Conservation (phyloP, 1,284 basidiomycete species). For the Earliella scabrosa region DNA sequence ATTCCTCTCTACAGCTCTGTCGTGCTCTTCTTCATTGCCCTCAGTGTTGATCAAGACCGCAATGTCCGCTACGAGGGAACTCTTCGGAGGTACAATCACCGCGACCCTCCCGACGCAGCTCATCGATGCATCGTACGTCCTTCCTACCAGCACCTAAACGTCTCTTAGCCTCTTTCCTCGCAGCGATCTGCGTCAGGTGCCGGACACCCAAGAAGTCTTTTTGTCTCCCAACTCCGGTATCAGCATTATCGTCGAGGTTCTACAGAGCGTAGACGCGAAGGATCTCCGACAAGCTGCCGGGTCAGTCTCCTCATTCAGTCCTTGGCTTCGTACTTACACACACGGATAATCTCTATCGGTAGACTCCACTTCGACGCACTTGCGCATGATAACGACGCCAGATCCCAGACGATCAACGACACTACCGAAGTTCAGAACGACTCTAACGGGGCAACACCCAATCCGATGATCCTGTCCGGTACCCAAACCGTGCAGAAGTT, state of each 20-base stretch:
- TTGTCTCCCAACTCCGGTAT: slow-evolving; percentile 71
- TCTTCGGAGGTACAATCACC: slow-evolving; percentile 86
- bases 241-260: slow-evolving; percentile 87
- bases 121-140: slow-evolving; percentile 86
- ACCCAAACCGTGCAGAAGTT: slow-evolving; percentile 80
- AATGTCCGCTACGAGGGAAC: slow-evolving; percentile 37
- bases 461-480: slow-evolving; percentile 68
- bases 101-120: slow-evolving; percentile 61
- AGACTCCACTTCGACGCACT: slow-evolving; percentile 93
- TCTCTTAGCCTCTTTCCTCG: neutral
- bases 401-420: slow-evolving; percentile 48
- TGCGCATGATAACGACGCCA: slow-evolving; percentile 90
- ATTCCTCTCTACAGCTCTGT: neutral
- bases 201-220: slow-evolving; percentile 97
- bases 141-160: slow-evolving; percentile 5
- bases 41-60: neutral
- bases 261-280: slow-evolving; percentile 71
- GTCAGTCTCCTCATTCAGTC: slow-evolving; percentile 42
- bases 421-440: slow-evolving; percentile 48
- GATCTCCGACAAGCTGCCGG: slow-evolving; percentile 68
- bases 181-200: slow-evolving; percentile 90
- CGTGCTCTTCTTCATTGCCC: neutral
- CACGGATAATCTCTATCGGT: neutral
- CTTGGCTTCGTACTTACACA: neutral
- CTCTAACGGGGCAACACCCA: slow-evolving; percentile 54